These are phyloP conservation scores for Calycina marina DNA, from an alignment of 2,329 filamentous ascomycete genomes.

Conservation along the genomic window DNA sequence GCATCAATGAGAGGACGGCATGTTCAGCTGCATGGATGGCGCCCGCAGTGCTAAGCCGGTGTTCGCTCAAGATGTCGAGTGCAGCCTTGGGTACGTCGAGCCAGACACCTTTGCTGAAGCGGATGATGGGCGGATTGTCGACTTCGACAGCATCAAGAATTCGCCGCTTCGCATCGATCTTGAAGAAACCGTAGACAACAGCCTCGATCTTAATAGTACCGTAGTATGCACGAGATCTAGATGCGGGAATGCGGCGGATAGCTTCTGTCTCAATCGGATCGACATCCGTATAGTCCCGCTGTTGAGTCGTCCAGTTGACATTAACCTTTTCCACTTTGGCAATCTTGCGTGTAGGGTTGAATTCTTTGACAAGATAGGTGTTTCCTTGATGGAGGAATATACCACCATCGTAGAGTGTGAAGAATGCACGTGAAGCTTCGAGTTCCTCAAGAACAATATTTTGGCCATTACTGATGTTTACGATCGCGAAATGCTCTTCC, in stretches of 20 bases:
- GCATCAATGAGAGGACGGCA: constrained; percentile 72
- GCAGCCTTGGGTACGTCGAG: constrained; percentile 72
- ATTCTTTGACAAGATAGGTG: constrained; percentile 82
- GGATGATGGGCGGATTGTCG: constrained; percentile 80
- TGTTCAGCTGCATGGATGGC: constrained; percentile 94
- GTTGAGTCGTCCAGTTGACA: constrained; percentile 89
- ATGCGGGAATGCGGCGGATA: constrained; percentile 54
- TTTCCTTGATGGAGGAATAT: constrained; percentile 96
- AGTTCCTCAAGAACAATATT: constrained; percentile 88
- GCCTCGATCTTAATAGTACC: constrained; percentile 76
- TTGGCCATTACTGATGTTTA: constrained; percentile 69
- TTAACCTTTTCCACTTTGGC: constrained; percentile 80
- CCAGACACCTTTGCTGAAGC: constrained; percentile 86
- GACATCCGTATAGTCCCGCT: constrained; percentile 86
- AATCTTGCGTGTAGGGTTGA: constrained; percentile 64
- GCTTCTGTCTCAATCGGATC: constrained; percentile 87
- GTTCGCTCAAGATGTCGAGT: constrained; percentile 60
- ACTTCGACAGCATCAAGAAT: constrained; percentile 88
- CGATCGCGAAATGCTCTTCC: constrained; percentile 85
- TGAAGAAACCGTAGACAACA: constrained; percentile 93
- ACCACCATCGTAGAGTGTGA: constrained; percentile 90
- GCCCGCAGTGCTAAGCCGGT: constrained; percentile 66
- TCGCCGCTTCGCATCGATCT: constrained; percentile 71
- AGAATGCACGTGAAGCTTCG: constrained; percentile 89
- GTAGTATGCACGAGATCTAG: constrained; percentile 61